Base-by-base conservation (phyloP, 352 stramenopile genomes). In the Discostella stelligera region DNA sequence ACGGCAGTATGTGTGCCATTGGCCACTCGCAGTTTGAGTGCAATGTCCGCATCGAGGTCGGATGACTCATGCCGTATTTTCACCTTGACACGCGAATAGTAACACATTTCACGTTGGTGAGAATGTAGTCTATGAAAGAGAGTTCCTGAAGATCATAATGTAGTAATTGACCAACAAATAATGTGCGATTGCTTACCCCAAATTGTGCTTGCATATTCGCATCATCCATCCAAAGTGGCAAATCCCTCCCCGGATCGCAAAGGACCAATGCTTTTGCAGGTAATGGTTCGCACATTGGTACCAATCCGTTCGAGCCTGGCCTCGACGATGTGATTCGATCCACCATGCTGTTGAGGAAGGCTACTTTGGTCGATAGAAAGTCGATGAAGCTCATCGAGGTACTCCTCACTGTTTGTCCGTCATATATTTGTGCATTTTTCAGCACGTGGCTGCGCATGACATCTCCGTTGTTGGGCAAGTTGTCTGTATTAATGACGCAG, bases 1-100 rank as follows among this genome's bases (percentile, higher is more conserved):
- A 96, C 90, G 0, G 95, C 94, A 7, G 94, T 96, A 83, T 97
- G 90, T 23, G 95, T 96, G 0, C 90, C 94, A 80, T 98, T 98
- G 50, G 92, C 94, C 14, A 98, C 80, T 20, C 88, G 81, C 8
- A 98, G 84, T 82, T 98, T 98, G 9, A 97, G 84, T n/a, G 90
- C 66, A 71, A 97, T 90, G 70, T 98, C 94, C 10, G 86, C 37
- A 23, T 93, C 80, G 8, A 97, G 75, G 71, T 95, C 53, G 11
- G 80, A 60, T 46, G 53, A 4, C 56, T 56, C 30, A 25, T 67
- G 64, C 20, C 70, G 69, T 66, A 83, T 79, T 69, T 80, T 79
- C 32, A 83, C 41, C 60, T 77, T 44, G 11, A 44, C n/a, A 53
- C 50, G 50, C 37, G 32, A 14, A 14, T 23, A 48, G n/a, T 41